These are phyloP conservation scores for Neurospora sp. DNA, from an alignment of 495 filamentous ascomycete species.

Conservation along the genomic window DNA sequence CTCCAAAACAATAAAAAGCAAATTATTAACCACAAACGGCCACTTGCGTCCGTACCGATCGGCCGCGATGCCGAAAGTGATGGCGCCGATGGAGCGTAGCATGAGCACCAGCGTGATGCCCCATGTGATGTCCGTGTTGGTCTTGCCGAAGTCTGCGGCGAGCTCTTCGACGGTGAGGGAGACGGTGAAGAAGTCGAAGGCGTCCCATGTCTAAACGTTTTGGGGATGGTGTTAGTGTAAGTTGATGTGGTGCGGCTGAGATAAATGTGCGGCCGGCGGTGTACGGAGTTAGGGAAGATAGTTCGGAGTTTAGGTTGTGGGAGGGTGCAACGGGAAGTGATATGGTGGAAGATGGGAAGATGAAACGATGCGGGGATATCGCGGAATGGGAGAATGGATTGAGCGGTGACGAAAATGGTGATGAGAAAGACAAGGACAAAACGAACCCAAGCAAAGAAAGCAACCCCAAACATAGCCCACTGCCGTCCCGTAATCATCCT, in stretches of 20 bases:
- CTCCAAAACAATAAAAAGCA: conserved; percentile 73
- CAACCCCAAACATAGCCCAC: conserved; percentile 77
- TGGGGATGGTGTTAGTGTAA: neutral
- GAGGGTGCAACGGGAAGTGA: no score
- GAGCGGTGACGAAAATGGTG: no score
- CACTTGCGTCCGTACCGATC: conserved; percentile 83
- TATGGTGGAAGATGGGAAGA: no score
- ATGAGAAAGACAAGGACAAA: neutral
- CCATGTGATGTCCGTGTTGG: conserved; percentile 75
- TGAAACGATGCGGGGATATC: no score
- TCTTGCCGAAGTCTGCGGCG: conserved; percentile 52
- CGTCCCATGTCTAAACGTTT: conserved; percentile 55
- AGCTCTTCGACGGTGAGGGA: conserved; percentile 62
- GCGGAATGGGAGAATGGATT: no score
- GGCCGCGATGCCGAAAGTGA: conserved; percentile 66
- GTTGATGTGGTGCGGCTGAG: no score
- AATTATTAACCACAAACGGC: conserved; percentile 76
- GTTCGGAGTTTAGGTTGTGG: no score
- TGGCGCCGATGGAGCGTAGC: conserved; percentile 63
- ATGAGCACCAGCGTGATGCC: conserved; percentile 81
- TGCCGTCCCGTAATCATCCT: conserved; percentile 60
- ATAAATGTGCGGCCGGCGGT: neutral
- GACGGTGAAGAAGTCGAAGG: conserved; percentile 89
- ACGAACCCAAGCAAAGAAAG: conserved; percentile 58
- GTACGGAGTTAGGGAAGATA: no score